These are phyloP conservation scores for Thinopyrum elongatum DNA, from an alignment of 176 grass and related monocot genomes.

Conservation along the genomic window DNA sequence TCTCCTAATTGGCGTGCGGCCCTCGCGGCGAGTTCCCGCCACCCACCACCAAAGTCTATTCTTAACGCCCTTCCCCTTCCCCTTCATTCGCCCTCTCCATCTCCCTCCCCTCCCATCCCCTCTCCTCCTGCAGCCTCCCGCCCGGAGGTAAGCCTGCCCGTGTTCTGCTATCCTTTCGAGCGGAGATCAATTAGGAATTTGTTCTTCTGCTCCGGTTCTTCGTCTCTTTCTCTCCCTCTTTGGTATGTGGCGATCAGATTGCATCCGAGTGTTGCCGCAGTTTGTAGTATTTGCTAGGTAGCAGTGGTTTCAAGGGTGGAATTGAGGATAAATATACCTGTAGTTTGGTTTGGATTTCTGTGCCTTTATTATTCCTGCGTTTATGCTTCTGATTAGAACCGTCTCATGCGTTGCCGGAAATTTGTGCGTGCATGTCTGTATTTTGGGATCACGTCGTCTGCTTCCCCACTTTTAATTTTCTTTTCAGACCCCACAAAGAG, in stretches of 20 bases:
- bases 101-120: background rate
- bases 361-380: background rate
- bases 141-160: constrained; percentile 29
- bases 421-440: background rate
- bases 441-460: background rate
- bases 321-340: too few species aligned
- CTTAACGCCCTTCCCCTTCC: background rate
- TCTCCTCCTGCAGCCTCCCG: constrained; percentile 28
- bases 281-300: background rate
- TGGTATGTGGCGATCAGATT: background rate
- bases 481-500: background rate
- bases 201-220: background rate
- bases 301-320: too few species aligned
- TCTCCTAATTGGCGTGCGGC: constrained; percentile 13
- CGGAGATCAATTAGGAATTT: background rate
- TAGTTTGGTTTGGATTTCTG: too few species aligned
- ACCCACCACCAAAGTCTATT: background rate
- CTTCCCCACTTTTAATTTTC: background rate
- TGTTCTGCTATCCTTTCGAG: background rate
- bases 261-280: background rate
- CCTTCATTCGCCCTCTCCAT: constrained; percentile 4
- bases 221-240: too few species aligned
- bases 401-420: background rate
- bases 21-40: constrained; percentile 13
- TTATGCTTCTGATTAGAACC: background rate